Percentiles rank a stretch among this genome's conserved stretches.
Evolutionary conservation across 2,329 filamentous ascomycete genomes (phyloP).

Genomic region (Tolypocladium ovalisporum): DNA sequence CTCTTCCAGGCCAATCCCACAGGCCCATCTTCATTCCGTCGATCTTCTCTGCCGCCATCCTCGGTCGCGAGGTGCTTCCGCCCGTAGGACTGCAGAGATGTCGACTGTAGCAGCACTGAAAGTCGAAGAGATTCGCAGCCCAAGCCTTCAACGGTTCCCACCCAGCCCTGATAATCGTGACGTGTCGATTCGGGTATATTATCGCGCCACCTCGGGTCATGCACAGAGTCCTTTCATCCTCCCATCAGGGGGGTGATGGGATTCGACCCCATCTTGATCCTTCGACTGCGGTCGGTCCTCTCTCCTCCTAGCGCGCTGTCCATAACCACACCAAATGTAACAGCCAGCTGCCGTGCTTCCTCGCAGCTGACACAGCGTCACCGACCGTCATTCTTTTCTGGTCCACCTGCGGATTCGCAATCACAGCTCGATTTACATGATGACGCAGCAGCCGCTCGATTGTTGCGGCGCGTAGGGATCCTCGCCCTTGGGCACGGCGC

Average conservation of each 20-base stretch:
- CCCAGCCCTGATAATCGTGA: background rate
- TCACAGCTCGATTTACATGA: slow-evolving; percentile 57
- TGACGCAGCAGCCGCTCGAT: slow-evolving; percentile 81
- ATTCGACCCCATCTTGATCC: background rate
- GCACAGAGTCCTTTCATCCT: background rate
- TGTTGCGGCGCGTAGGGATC: slow-evolving; percentile 98
- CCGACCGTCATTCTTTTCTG: background rate
- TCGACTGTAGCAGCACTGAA: background rate
- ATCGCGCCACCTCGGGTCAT: background rate
- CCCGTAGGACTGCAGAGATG: background rate
- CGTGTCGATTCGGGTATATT: slow-evolving; percentile 3
- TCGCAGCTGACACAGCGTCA: background rate
- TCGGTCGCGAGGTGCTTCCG: background rate
- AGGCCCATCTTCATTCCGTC: slow-evolving; percentile 4
- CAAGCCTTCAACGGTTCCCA: background rate
- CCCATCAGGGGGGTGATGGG: background rate
- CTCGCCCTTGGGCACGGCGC: slow-evolving; percentile 84
- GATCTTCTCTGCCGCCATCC: slow-evolving; percentile 15
- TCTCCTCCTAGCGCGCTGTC: background rate
- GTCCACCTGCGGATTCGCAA: background rate
- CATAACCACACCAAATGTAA: background rate
- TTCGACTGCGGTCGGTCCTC: background rate
- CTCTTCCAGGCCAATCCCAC: slow-evolving; percentile 9
- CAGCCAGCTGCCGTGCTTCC: background rate
- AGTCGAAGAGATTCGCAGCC: background rate